Base-by-base conservation (phyloP, 192 early-diverging fungal genomes). In the Coemansia sp. region DNA sequence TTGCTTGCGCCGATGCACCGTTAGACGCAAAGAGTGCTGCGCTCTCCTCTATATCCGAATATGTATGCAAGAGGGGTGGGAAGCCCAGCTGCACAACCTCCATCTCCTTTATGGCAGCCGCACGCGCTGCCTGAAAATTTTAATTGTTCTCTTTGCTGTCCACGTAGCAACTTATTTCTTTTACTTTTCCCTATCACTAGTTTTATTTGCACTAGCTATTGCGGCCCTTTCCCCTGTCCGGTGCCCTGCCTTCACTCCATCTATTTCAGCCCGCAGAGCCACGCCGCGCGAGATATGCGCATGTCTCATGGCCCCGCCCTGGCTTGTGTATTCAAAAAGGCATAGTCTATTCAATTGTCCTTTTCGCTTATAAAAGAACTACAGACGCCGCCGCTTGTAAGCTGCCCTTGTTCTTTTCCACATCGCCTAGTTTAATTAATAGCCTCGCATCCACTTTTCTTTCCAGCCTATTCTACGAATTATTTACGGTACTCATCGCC, bases 11-110 rank as follows among this genome's bases (percentile, higher is more conserved):
- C 7, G 49, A 51, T 51, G 49, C 49, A 51, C 49, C n/a, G 29
- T 15, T 7, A 59, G 29, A 13, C 16, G 31, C 31, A 34, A 33
- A 33, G 24, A 18, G 57, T 8, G 31, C 57, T 15, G 33, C 57
- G 57, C 57, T 36, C 29, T 34, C 4, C 24, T 34, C 16, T 33
- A 16, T 34, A 59, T 59, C 31, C 57, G 57, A 15, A 59, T 59
- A 59, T 55, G 27, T 57, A 12, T 31, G 31, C 57, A 59, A 59
- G 16, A 36, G 57, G 57, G 57, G 57, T 34, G 29, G 31, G 49
- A 16, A 12, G 54, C 54, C 15, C 54, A 57, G 54, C 31, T 34
- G 57, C 31, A 59, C 15, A 4, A 15, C 57, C 57, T 33, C 24
- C 5, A 34, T 33, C 57, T 59, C 31, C 57, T 33, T 34, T 33